Percentiles rank a stretch among this genome's conserved stretches.
These are phyloP conservation scores for Wickerhamiella qilinensis DNA, from an alignment of 805 yeast genomes.

Conservation along the genomic window DNA sequence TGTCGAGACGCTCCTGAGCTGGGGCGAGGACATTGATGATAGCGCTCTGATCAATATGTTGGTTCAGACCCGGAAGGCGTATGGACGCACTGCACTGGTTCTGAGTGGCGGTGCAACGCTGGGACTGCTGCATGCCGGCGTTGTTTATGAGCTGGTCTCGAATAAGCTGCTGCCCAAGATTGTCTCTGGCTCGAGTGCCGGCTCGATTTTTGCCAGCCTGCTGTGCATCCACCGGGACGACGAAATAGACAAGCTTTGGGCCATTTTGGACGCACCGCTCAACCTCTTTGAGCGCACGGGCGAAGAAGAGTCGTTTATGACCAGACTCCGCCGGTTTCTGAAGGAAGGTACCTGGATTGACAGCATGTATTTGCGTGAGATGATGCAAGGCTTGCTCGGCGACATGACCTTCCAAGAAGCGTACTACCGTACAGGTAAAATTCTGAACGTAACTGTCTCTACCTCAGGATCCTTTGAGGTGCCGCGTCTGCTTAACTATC, in stretches of 20 bases:
- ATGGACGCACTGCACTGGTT: conserved; percentile 90
- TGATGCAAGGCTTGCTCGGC: conserved; percentile 69
- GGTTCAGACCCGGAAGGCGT: conserved; percentile 74
- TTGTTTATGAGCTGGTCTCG: conserved; percentile 61
- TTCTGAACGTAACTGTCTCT: conserved; percentile 87
- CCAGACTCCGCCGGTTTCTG: conserved; percentile 42
- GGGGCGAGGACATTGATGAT: conserved; percentile 30
- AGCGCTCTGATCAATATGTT: conserved; percentile 58
- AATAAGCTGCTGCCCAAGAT: conserved; percentile 66
- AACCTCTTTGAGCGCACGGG: conserved; percentile 44
- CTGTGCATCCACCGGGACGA: conserved; percentile 65
- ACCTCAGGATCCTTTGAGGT: conserved; percentile 85
- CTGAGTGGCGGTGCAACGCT: conserved; percentile 92
- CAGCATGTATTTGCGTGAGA: conserved; percentile 47
- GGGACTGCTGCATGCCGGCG: conserved; percentile 88
- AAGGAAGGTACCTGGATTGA: conserved; percentile 88
- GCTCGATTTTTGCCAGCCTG: conserved; percentile 84
- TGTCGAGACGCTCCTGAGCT: conserved; percentile 20
- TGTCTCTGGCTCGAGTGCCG: conserved; percentile 89
- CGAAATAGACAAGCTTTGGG: conserved; percentile 37
- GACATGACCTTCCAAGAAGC: conserved; percentile 90
- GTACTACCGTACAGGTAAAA: conserved; percentile 80
- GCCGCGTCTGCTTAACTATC: conserved; percentile 72
- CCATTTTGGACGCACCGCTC: conserved; percentile 30
- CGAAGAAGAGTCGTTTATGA: conserved; percentile 34